Evolutionary conservation across 441 rosid species (phyloP).

Genomic region (Euphorbia schlechtendalii): DNA sequence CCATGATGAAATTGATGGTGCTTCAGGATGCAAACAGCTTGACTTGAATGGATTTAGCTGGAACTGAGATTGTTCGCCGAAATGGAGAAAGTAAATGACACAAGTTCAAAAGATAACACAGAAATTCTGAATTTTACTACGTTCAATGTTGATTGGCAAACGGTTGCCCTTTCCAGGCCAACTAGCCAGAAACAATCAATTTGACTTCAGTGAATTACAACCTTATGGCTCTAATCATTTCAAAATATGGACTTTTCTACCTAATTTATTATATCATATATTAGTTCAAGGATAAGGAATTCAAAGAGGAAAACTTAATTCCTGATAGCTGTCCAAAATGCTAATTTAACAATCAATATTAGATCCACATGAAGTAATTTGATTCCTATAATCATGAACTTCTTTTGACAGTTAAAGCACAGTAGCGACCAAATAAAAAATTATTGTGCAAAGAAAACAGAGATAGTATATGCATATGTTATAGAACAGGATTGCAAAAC

Average conservation of each 20-base stretch:
- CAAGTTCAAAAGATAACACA: constrained; percentile 4
- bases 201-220: constrained; percentile 12
- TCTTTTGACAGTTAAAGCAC: no score
- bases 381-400: no score
- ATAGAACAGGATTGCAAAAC: background rate
- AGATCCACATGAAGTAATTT: background rate
- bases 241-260: constrained; percentile 17
- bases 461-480: background rate
- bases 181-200: constrained; percentile 22
- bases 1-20: constrained; percentile 48
- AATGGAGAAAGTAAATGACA: background rate
- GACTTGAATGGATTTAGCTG: constrained; percentile 93
- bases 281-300: constrained; percentile 9
- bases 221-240: constrained; percentile 1
- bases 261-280: constrained; percentile 7
- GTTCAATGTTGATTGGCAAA: background rate
- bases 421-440: background rate
- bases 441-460: background rate
- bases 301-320: background rate
- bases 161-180: constrained; percentile 16
- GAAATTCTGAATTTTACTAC: background rate
- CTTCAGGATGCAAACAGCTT: constrained; percentile 53
- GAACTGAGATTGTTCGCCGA: no score
- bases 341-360: background rate
- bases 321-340: background rate